These are phyloP conservation scores for Kalmusia sp. DNA, from an alignment of 2,329 filamentous ascomycete genomes.

Conservation along the genomic window DNA sequence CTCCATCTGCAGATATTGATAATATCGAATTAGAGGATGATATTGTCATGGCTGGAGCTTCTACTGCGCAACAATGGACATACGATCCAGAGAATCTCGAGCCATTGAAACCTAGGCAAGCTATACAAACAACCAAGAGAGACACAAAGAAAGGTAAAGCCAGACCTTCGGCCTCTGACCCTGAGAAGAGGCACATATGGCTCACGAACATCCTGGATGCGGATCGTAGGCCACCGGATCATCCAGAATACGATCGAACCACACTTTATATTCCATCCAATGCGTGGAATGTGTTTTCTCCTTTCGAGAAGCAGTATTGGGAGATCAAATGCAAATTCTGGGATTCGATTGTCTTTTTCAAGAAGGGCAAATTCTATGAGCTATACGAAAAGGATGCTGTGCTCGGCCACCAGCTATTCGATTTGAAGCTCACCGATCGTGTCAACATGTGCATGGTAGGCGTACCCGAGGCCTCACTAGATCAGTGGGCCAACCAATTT, in stretches of 20 bases:
- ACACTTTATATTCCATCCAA: constrained; percentile 87
- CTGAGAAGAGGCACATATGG: constrained; percentile 89
- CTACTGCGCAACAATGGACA: constrained; percentile 84
- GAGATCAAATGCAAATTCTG: constrained; percentile 98
- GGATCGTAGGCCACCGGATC: constrained; percentile 76
- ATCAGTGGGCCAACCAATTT: constrained; percentile 97
- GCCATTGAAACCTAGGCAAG: constrained; percentile 56
- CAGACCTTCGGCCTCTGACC: constrained; percentile 82
- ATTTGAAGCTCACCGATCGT: constrained; percentile 94
- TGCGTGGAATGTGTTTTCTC: constrained; percentile 83
- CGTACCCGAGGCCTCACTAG: constrained; percentile 93
- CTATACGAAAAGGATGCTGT: constrained; percentile 98
- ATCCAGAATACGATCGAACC: constrained; percentile 89
- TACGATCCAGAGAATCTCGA: constrained; percentile 68
- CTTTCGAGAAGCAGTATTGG: constrained; percentile 99
- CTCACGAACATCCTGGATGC: constrained; percentile 85
- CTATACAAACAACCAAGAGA: constrained; percentile 38
- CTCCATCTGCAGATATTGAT: constrained; percentile 42
- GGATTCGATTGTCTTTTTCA: constrained; percentile 99
- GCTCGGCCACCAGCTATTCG: constrained; percentile 93
- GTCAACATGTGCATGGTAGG: constrained; percentile 99
- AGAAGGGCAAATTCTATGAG: constrained; percentile 99
- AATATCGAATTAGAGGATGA: constrained; percentile 60
- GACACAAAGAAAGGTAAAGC: constrained; percentile 47
- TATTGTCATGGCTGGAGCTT: constrained; percentile 63